Percentiles rank a stretch among this genome's conserved stretches.
phyloP scores from a whole-genome alignment of 768 basidiomycete species.

The Pleurotus sapidus region DNA sequence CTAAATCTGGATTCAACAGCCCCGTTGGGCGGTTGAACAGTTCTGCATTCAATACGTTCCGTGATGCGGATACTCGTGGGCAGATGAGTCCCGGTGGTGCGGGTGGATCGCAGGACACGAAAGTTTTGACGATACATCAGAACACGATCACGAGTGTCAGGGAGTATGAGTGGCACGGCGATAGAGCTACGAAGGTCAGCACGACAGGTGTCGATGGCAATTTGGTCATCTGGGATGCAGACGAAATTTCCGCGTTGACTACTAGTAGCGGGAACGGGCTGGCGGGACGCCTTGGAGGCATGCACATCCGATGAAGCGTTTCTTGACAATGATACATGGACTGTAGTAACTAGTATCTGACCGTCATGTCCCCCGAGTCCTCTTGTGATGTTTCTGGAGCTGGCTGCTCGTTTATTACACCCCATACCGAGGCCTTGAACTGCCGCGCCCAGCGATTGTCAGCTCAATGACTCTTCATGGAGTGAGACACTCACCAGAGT shows the following conservation, averaged over 20 bases:
- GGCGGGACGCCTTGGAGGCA: slow-evolving; percentile 46
- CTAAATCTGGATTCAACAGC: slow-evolving; percentile 39
- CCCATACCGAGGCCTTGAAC: slow-evolving; percentile 98
- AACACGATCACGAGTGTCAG: slow-evolving; percentile 96
- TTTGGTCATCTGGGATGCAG: slow-evolving; percentile 74
- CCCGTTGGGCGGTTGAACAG: slow-evolving; percentile 80
- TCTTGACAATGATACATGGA: neutral
- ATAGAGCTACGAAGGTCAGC: slow-evolving; percentile 71
- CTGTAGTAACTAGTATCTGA: slow-evolving; percentile 15
- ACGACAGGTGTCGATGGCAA: slow-evolving; percentile 94
- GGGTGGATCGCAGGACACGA: slow-evolving; percentile 51
- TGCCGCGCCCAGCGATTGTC: slow-evolving; percentile 23
- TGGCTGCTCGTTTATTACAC: slow-evolving; percentile 81
- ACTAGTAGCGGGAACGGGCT: slow-evolving; percentile 30
- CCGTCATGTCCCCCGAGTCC: slow-evolving; percentile 23
- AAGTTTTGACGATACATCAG: slow-evolving; percentile 90
- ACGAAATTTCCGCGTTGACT: slow-evolving; percentile 54
- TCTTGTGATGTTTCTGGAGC: slow-evolving; percentile 22
- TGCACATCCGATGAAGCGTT: slow-evolving; percentile 34
- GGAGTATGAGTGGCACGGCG: slow-evolving; percentile 61
- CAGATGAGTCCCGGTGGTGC: slow-evolving; percentile 29
- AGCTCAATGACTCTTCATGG: neutral
- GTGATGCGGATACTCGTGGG: slow-evolving; percentile 84
- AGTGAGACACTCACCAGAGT: slow-evolving; percentile 63
- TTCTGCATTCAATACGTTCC: slow-evolving; percentile 92